Base-by-base conservation (phyloP, 495 filamentous ascomycete species). In the Hapsidospora chrysogenum region DNA sequence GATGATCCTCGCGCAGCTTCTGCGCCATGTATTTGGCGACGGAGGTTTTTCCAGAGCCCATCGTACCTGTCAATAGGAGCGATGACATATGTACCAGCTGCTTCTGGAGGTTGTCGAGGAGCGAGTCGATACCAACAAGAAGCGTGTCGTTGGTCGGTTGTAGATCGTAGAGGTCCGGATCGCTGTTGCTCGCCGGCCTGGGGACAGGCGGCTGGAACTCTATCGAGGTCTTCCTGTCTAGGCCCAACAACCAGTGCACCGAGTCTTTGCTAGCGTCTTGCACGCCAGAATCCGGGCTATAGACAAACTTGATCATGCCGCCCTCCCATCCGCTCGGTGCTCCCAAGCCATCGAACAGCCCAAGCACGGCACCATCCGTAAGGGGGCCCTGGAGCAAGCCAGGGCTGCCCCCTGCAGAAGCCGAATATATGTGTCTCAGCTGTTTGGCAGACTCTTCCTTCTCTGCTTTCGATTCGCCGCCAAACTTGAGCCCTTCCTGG, bases 11-110 rank as follows among this genome's bases (percentile, higher is more conserved):
- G 9, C 76, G 70, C 22, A 93, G 53, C 2, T 64, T 66, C 48
- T 75, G 71, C 2, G 73, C 78, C 8, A 92, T 50, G 4, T 57
- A 51, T 39, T 60, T 57, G 10, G 65, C 63, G 15, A 95, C 64
- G 2, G 74, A 72, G 10, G 83, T 80, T 60, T 97, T 97, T 26
- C 89, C 89, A 22, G 85, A 71, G 2, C 92, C 87, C 26, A 92
- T 70, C 4, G 81, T 83, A 18, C 89, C 89, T 0, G 84, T 84
- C 27, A 97, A 50, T 14, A 97, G 63, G 5, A 94, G 79, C 0
- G 92, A 95, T 0, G 85, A 93, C 37, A 79, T 73, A 38, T 92
- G 82, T 2, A 74, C 72, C 10, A 97, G 56, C 42, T 85, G 78
- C 9, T 66, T 69, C 16, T 70, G 58, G 15, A 89, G 59, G 42